Evolutionary conservation across 2,329 filamentous ascomycete genomes (phyloP), one percentile per base, ranked within the genome.

Genomic region (Trichothecium roseum): DNA sequence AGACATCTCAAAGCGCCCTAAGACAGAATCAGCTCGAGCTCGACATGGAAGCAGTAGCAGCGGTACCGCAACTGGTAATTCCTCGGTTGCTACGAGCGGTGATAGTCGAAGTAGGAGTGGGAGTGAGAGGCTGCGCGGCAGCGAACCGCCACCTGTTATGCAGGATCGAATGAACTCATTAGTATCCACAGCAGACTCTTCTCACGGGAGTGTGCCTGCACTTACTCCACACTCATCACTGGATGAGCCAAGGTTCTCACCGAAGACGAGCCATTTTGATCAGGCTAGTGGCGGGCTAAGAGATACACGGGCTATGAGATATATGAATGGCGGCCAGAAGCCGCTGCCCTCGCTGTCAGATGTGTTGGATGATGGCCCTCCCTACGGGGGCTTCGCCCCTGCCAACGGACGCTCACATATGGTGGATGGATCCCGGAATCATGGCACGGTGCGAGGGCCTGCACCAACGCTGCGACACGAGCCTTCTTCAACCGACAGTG

Each of bases 161-260:
- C 62, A 65, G 32, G 64, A 69, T 40, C 59, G 69, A 31, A 49
- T 71, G 30, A 60, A 60, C 30, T 74, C 71, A 12, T 56, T 60
- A 6, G 56, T 59, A 20, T 72, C 69, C 0, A 51, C 59, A 12
- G 52, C 59, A 2, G 67, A 69, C 29, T 64, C 64, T 1, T 64
- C 61, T 18, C 16, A 12, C 6, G 13, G 28, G 6, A n/a, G 15
- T 29, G 28, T 7, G 13, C 28, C 28, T n/a, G 28, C 6, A 29
- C 6, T 14, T 14, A 16, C 6, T 14, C 13, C 28, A 29, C 36
- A 12, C 35, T 18, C 5, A 14, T 33, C 24, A 3, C 43, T 57
- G 1, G 67, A 72, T 14, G 69, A 69, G 1, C 37, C 52, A 0
- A 42, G 62, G 13, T 53, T 58, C 13, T 73, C 69, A 5, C 68